A percentile compares a stretch with the other conserved stretches of the same genome.
These are phyloP conservation scores for Cutaneotrichosporon sp. DNA, from an alignment of 1,284 basidiomycete species.

Conservation along the genomic window DNA sequence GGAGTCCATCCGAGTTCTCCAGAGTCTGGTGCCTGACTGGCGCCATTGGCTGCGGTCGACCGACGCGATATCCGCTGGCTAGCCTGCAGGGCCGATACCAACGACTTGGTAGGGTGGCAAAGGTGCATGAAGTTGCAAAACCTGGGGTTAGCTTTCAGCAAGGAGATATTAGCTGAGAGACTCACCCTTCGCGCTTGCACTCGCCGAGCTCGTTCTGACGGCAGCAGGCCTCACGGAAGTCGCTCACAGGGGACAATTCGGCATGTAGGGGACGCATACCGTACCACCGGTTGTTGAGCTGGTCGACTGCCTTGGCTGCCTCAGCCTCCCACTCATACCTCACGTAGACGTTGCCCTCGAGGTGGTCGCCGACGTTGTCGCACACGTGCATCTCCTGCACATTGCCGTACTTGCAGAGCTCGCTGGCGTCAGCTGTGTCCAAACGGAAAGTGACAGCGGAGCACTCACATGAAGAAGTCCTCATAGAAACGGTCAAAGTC, in stretches of 20 bases:
- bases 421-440: conserved; percentile 43
- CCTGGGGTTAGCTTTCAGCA: conserved; percentile 43
- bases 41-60: conserved; percentile 30
- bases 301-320: conserved; percentile 87
- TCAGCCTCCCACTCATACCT: conserved; percentile 98
- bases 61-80: conserved; percentile 79
- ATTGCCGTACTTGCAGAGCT: conserved; percentile 90
- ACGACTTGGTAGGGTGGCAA: conserved; percentile 72
- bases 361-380: conserved; percentile 98
- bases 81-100: conserved; percentile 69
- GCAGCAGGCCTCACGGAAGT: conserved; percentile 98
- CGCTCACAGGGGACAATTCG: conserved; percentile 97
- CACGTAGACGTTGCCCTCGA: conserved; percentile 98
- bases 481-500: conserved; percentile 98
- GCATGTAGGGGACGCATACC: conserved; percentile 94
- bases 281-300: conserved; percentile 95
- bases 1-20: conserved; percentile 43
- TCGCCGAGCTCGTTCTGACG: conserved; percentile 97
- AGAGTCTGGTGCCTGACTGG: conserved; percentile 13
- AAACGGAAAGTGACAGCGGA: background rate
- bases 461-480: conserved; percentile 69
- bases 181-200: conserved; percentile 80
- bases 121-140: conserved; percentile 99
- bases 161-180: background rate
- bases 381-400: conserved; percentile 95